Evolutionary conservation across 805 yeast species (phyloP).

Genomic region (Lachancea mirantina): DNA sequence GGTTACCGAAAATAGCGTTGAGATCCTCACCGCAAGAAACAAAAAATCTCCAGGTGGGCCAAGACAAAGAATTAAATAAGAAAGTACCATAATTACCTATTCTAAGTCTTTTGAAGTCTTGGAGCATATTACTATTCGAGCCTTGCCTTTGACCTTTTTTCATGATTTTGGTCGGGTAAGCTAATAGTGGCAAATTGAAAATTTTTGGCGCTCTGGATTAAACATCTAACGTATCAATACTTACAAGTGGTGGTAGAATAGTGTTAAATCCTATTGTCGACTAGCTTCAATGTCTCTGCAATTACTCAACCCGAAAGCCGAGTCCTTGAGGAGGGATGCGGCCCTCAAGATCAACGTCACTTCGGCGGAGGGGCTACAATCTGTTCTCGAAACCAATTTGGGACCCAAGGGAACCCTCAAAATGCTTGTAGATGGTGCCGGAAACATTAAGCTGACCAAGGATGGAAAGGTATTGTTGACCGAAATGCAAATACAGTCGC

Average conservation of each 20-base stretch:
- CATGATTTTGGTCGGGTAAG: too few relatives aligned
- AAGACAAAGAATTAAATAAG: slow-evolving; percentile 42
- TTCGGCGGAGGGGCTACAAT: slow-evolving; percentile 96
- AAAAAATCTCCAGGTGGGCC: slow-evolving; percentile 88
- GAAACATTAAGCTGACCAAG: slow-evolving; percentile 88
- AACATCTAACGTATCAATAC: not conserved
- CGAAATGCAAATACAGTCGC: slow-evolving; percentile 95
- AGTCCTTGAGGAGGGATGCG: slow-evolving; percentile 89
- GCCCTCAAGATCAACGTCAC: slow-evolving; percentile 91
- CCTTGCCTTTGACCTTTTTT: too few relatives aligned
- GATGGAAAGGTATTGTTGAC: slow-evolving; percentile 90
- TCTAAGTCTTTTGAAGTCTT: not conserved
- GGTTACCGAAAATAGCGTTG: slow-evolving; percentile 90
- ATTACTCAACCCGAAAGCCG: slow-evolving; percentile 93
- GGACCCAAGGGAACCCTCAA: slow-evolving; percentile 97
- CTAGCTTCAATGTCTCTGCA: slow-evolving; percentile 51
- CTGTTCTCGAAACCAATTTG: slow-evolving; percentile 80
- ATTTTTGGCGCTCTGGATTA: slow-evolving; percentile 2
- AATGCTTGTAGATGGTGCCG: slow-evolving; percentile 95
- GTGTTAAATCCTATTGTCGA: not conserved
- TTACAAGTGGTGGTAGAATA: not conserved
- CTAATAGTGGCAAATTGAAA: slow-evolving; percentile 8
- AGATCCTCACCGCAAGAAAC: slow-evolving; percentile 76
- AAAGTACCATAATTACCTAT: not conserved
- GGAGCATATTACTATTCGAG: not conserved